These are phyloP conservation scores for Tetrapisispora arboricola DNA, from an alignment of 805 yeast genomes.

Conservation along the genomic window DNA sequence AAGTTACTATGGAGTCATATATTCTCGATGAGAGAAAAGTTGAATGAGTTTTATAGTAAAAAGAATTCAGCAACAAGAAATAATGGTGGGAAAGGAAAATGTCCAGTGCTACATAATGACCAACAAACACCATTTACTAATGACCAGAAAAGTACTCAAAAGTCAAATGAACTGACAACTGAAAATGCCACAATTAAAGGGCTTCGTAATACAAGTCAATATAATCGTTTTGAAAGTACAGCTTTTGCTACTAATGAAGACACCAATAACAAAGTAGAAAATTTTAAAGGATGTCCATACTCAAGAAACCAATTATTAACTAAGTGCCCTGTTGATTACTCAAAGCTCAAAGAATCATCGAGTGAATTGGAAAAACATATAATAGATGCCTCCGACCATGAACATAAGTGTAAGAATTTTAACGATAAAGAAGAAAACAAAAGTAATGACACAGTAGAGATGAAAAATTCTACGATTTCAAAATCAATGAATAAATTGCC, in stretches of 20 bases:
- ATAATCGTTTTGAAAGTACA: too few species aligned
- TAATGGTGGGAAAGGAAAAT: neutral
- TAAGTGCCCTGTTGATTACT: constrained; percentile 2
- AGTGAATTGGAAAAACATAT: too few species aligned
- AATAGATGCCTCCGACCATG: too few species aligned
- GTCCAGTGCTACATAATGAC: neutral
- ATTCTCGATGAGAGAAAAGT: constrained; percentile 33
- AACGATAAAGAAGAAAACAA: too few species aligned
- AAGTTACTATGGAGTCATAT: constrained; percentile 45
- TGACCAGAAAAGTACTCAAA: neutral
- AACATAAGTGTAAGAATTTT: too few species aligned
- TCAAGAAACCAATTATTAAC: neutral
- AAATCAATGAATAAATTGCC: constrained; percentile 8
- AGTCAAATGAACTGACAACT: neutral
- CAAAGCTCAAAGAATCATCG: neutral
- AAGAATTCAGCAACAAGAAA: neutral
- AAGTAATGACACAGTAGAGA: too few species aligned
- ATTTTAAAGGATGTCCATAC: neutral
- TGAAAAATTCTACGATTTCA: too few species aligned
- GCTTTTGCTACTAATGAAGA: neutral
- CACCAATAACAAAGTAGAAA: neutral
- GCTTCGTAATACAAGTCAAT: too few species aligned
- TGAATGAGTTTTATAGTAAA: constrained; percentile 26
- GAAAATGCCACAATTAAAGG: too few species aligned
- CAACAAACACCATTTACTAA: neutral